These are phyloP conservation scores for Tuber calosporum DNA, from an alignment of 495 filamentous ascomycete genomes.

Conservation along the genomic window DNA sequence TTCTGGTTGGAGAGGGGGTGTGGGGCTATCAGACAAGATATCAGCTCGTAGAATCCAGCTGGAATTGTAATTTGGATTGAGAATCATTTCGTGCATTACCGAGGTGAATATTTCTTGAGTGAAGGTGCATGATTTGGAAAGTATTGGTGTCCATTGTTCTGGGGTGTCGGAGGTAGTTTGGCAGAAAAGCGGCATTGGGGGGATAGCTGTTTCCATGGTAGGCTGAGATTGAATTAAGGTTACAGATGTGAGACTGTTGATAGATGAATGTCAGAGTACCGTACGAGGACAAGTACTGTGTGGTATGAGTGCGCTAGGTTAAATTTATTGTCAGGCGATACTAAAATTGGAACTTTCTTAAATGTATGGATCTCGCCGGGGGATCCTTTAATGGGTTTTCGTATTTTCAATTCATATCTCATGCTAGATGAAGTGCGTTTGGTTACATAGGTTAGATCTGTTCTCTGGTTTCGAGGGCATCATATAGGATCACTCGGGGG, in stretches of 20 bases:
- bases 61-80: slow-evolving; percentile 81
- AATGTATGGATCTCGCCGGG: background rate
- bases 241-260: background rate
- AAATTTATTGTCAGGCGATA: background rate
- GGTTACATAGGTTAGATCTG: background rate
- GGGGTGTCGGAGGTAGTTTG: slow-evolving; percentile 2
- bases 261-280: background rate
- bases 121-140: slow-evolving; percentile 53
- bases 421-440: background rate
- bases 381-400: background rate
- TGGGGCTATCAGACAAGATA: slow-evolving; percentile 55
- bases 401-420: background rate
- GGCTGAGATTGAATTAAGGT: background rate
- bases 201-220: background rate
- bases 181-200: background rate
- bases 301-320: background rate
- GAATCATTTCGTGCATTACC: slow-evolving; percentile 65
- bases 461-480: background rate
- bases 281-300: background rate
- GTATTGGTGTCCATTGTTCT: slow-evolving; percentile 49
- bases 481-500: background rate
- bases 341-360: background rate
- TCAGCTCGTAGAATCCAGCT: slow-evolving; percentile 79
- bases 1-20: slow-evolving; percentile 25
- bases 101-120: slow-evolving; percentile 53